phyloP scores from a whole-genome alignment of 1,139 yeast genomes.

The Debaryomycetaceae sp. region DNA sequence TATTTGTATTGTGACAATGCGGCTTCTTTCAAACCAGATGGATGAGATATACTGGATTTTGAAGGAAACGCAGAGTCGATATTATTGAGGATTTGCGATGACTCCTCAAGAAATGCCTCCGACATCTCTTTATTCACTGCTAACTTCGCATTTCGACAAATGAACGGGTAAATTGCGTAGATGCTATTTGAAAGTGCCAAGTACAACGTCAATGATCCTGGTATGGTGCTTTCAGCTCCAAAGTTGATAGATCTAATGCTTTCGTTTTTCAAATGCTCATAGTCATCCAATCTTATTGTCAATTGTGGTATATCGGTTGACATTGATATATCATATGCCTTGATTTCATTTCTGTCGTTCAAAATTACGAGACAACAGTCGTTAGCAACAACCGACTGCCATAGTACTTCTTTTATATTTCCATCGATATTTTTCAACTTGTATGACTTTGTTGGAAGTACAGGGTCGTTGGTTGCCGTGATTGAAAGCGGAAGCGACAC shows the following conservation, averaged over 20 bases:
- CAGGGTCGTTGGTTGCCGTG: conserved; percentile 3
- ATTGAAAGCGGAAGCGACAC: conserved; percentile 21
- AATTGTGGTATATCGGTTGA: conserved; percentile 24
- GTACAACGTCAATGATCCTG: conserved; percentile 37
- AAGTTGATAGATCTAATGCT: conserved; percentile 30
- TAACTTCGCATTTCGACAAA: conserved; percentile 16
- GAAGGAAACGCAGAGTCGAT: conserved; percentile 16
- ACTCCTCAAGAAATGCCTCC: conserved; percentile 23
- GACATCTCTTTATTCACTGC: conserved; percentile 22
- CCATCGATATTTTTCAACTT: conserved; percentile 15
- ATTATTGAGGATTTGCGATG: conserved; percentile 15
- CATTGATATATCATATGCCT: conserved; percentile 27
- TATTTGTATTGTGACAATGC: conserved; percentile 16
- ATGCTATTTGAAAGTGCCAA: conserved; percentile 23
- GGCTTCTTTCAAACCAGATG: not conserved
- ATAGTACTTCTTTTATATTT: conserved; percentile 22
- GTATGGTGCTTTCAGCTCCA: conserved; percentile 27
- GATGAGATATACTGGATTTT: conserved; percentile 3
- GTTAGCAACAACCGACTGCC: conserved; percentile 29
- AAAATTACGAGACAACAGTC: conserved; percentile 33
- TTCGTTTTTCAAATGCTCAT: conserved; percentile 11
- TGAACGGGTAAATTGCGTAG: conserved; percentile 34
- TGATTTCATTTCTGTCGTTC: conserved; percentile 19
- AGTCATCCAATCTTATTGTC: conserved; percentile 15
- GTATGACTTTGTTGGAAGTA: conserved; percentile 13